These are phyloP conservation scores for Cyphellophora europaea DNA, from an alignment of 2,329 filamentous ascomycete genomes.

Conservation along the genomic window DNA sequence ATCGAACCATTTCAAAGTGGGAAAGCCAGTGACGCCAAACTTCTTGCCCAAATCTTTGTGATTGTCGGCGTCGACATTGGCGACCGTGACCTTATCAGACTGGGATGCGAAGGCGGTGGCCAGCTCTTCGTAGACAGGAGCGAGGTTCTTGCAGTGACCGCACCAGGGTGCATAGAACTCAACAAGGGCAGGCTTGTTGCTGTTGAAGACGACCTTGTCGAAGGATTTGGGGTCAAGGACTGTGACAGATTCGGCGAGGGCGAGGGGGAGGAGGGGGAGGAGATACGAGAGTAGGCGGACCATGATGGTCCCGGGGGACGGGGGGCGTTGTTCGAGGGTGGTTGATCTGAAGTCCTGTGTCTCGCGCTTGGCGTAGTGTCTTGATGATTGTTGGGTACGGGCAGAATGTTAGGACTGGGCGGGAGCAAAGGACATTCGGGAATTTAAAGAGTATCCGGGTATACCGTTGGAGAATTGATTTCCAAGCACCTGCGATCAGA, in stretches of 20 bases:
- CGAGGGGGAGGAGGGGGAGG: constrained; percentile 24
- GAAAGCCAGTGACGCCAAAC: constrained; percentile 89
- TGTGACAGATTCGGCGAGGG: constrained; percentile 56
- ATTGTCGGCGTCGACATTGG: constrained; percentile 90
- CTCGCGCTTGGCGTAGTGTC: too few relatives aligned
- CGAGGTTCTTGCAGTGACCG: constrained; percentile 96
- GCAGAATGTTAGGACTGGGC: too few relatives aligned
- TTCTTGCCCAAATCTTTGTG: constrained; percentile 75
- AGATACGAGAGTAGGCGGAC: constrained; percentile 2
- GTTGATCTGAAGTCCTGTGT: too few relatives aligned
- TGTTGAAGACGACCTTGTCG: constrained; percentile 78
- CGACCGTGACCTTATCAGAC: constrained; percentile 71
- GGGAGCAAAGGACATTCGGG: too few relatives aligned
- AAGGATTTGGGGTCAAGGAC: constrained; percentile 89
- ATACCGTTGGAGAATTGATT: too few relatives aligned
- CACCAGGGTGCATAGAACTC: constrained; percentile 99
- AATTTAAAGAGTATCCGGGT: too few relatives aligned
- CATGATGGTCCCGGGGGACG: too few relatives aligned
- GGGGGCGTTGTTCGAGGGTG: too few relatives aligned
- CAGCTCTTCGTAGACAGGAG: constrained; percentile 89
- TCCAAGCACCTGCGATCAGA: too few relatives aligned
- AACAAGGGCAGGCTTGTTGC: constrained; percentile 88
- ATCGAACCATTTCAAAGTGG: constrained; percentile 95
- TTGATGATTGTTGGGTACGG: too few relatives aligned
- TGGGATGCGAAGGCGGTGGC: constrained; percentile 63